A percentile compares a stretch with the other conserved stretches of the same genome.
These are phyloP conservation scores for Ustilago tritici DNA, from an alignment of 1,284 basidiomycete genomes.

Conservation along the genomic window DNA sequence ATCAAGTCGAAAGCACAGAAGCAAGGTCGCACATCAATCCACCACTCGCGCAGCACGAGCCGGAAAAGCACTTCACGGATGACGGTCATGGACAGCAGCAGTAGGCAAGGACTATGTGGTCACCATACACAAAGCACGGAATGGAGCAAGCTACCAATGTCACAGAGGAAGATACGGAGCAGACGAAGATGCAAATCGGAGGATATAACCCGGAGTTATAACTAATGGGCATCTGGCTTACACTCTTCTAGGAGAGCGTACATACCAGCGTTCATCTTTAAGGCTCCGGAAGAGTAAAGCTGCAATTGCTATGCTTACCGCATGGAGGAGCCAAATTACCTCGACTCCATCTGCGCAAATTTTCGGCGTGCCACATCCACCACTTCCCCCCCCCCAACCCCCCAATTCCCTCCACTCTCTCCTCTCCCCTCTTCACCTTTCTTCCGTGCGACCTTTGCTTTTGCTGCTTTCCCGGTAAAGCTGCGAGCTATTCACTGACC, in stretches of 20 bases:
- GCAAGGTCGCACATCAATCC: constrained; percentile 2
- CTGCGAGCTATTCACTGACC: background rate
- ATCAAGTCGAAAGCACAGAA: constrained; percentile 11
- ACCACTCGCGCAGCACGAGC: background rate
- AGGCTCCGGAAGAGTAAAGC: constrained; percentile 67
- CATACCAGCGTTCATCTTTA: constrained; percentile 66
- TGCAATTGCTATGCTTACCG: constrained; percentile 57
- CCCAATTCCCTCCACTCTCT: background rate
- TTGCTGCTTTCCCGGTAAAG: background rate
- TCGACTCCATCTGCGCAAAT: constrained; percentile 51
- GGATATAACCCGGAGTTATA: constrained; percentile 62
- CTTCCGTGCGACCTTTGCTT: constrained; percentile 1
- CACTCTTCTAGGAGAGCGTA: constrained; percentile 9
- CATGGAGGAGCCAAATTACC: constrained; percentile 25
- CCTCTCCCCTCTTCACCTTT: background rate
- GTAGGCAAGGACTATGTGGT: background rate
- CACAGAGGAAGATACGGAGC: background rate
- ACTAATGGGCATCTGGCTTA: constrained; percentile 66
- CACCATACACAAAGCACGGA: too few species aligned
- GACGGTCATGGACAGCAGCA: background rate
- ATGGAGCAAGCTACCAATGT: too few species aligned
- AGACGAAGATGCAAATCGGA: background rate
- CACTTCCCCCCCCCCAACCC: background rate
- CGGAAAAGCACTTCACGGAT: too few species aligned
- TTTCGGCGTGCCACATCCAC: constrained; percentile 52